phyloP scores from a whole-genome alignment of 2,329 filamentous ascomycete genomes.

The Claviceps digitariae region DNA sequence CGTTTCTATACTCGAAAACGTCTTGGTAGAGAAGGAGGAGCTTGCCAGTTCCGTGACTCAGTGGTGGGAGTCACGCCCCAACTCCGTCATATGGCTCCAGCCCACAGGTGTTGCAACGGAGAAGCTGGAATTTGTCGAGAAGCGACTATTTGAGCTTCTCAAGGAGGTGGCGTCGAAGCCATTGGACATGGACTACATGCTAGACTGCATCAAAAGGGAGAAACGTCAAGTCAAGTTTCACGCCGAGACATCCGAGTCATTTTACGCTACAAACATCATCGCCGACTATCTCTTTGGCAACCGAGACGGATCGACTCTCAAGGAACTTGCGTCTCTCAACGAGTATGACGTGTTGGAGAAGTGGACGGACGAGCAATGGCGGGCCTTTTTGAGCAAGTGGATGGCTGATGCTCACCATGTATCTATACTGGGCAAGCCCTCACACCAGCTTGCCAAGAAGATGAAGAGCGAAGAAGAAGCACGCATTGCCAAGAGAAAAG shows the following conservation, averaged over 20 bases:
- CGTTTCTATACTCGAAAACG: slow-evolving; percentile 81
- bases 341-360: slow-evolving; percentile 57
- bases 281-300: slow-evolving; percentile 84
- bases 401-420: slow-evolving; percentile 75
- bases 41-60: slow-evolving; percentile 76
- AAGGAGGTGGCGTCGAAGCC: slow-evolving; percentile 67
- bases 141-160: slow-evolving; percentile 72
- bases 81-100: slow-evolving; percentile 73
- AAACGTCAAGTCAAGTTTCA: slow-evolving; percentile 70
- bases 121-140: slow-evolving; percentile 71
- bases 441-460: slow-evolving; percentile 61
- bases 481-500: slow-evolving; percentile 64
- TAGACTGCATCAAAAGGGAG: slow-evolving; percentile 73
- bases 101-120: slow-evolving; percentile 78
- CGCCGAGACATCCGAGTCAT: slow-evolving; percentile 66
- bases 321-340: slow-evolving; percentile 38
- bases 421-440: slow-evolving; percentile 79
- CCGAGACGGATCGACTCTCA: slow-evolving; percentile 65
- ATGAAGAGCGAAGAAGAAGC: slow-evolving; percentile 71
- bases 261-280: slow-evolving; percentile 77
- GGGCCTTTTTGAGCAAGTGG: slow-evolving; percentile 68
- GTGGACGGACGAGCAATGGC: slow-evolving; percentile 81
- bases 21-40: slow-evolving; percentile 84
- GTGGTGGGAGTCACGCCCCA: slow-evolving; percentile 65
- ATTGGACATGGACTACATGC: slow-evolving; percentile 80